Base-by-base conservation (phyloP, 139 green algal species). In the Chlorella sp. region DNA sequence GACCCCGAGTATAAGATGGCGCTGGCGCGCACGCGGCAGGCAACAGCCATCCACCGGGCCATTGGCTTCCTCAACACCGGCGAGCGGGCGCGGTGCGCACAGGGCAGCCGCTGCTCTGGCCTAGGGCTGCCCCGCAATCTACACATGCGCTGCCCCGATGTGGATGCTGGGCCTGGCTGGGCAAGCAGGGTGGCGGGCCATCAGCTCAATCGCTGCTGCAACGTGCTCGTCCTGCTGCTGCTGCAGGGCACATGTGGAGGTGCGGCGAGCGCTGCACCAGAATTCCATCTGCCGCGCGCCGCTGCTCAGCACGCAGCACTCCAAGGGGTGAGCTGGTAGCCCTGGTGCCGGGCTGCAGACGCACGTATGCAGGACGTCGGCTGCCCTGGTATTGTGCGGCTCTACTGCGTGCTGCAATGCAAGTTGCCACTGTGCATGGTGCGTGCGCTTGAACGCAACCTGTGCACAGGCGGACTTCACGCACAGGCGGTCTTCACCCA, bases 241-340 rank as follows among this genome's bases (percentile, higher is more conserved):
- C 40, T 88, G 70, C 90, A 94, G 91, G 38, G 92, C 92, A 19
- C 92, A 95, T 48, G 90, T 96, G 73, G 94, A 96, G 89, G 87
- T 96, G 32, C 75, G 89, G 26, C 87, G 88, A 2, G 93, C 94
- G 1, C 85, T 96, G 65, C 72, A 93, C 24, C 91, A 95, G 73
- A 96, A 96, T 76, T 82, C 73, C 67, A 80, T 94, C 22, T 95
- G 91, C 85, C 90, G 93, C 17, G 90, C 88, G 0, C 91, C 93
- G 22, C 81, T 96, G 40, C 80, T 96, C 9, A 87, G 86, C 62
- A 89, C 77, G 28, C 85, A 88, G 58, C 79, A 84, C n/a, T 76
- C 64, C 62, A 84, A 76, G 79, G 24, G 64, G 64, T 34, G 79
- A 88, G 85, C 76, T 94, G 75, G 44, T 87, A 44, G n/a, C n/a